phyloP scores from a whole-genome alignment of 225 moss, liverwort and hornwort genomes.

The Rhytidiadelphus loreus region DNA sequence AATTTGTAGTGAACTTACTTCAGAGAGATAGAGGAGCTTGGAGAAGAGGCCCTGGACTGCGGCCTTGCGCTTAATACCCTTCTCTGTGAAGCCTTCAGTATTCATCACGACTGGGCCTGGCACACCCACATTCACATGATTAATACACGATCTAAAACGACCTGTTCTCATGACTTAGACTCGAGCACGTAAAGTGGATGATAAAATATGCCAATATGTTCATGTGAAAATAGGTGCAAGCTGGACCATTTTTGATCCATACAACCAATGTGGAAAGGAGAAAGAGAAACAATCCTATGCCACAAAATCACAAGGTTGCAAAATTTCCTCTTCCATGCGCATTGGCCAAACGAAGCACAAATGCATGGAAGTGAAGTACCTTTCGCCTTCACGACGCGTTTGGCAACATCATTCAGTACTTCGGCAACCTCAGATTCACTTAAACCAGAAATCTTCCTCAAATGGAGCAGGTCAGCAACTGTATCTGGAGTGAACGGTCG shows the following conservation, averaged over 20 bases:
- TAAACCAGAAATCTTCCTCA: constrained; percentile 66
- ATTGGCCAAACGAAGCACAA: background rate
- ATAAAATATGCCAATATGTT: background rate
- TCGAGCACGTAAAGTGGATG: background rate
- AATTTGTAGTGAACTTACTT: constrained; percentile 31
- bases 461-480: constrained; percentile 87
- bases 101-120: constrained; percentile 85
- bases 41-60: constrained; percentile 91
- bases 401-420: constrained; percentile 88
- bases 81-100: constrained; percentile 91
- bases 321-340: background rate
- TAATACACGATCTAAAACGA: background rate
- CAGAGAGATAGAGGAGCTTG: constrained; percentile 91
- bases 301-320: background rate
- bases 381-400: constrained; percentile 85
- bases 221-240: background rate
- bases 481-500: constrained; percentile 85
- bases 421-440: constrained; percentile 64
- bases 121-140: background rate
- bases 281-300: background rate
- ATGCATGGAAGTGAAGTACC: constrained; percentile 16
- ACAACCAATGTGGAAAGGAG: background rate
- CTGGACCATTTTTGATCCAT: background rate
- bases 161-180: background rate
- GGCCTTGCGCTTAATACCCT: constrained; percentile 92